Conservation (phyloP, 2,329 filamentous ascomycete species). For the Hypoxylon sp. region DNA sequence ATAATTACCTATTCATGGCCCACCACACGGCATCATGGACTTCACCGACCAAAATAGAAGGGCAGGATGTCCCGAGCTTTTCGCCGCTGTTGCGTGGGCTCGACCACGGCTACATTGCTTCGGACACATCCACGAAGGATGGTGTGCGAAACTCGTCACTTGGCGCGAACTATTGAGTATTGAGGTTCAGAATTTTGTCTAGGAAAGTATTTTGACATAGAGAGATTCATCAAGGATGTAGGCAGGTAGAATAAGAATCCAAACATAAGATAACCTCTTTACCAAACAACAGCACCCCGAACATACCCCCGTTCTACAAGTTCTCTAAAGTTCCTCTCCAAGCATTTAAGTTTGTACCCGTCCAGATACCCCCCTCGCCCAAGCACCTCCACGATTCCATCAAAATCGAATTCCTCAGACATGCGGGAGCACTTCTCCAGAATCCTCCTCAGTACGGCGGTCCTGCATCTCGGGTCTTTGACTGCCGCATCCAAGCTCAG, state of each 20-base stretch:
- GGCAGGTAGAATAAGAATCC: neutral
- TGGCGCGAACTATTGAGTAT: neutral
- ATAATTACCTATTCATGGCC: slow-evolving; percentile 71
- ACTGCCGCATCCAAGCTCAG: slow-evolving; percentile 47
- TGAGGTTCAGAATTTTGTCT: neutral
- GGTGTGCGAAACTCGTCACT: slow-evolving; percentile 69
- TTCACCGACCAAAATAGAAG: slow-evolving; percentile 51
- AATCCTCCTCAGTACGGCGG: slow-evolving; percentile 43
- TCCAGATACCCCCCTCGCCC: slow-evolving; percentile 36
- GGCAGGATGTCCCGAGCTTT: slow-evolving; percentile 62
- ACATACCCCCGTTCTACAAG: slow-evolving; percentile 47
- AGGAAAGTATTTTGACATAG: neutral
- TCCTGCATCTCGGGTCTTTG: slow-evolving; percentile 47
- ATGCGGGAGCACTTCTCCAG: slow-evolving; percentile 47
- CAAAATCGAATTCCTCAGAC: slow-evolving; percentile 46
- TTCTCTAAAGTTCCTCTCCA: slow-evolving; percentile 45
- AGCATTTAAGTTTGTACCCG: slow-evolving; percentile 35
- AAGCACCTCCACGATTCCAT: slow-evolving; percentile 40
- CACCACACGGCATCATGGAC: slow-evolving; percentile 68
- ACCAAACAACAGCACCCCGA: slow-evolving; percentile 47
- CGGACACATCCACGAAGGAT: slow-evolving; percentile 72
- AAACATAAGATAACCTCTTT: neutral
- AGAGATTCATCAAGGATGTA: neutral
- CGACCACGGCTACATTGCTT: slow-evolving; percentile 69
- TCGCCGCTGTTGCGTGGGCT: slow-evolving; percentile 61